Evolutionary conservation across 192 early-diverging fungal genomes (phyloP).

Genomic region (Coemansia sp.): DNA sequence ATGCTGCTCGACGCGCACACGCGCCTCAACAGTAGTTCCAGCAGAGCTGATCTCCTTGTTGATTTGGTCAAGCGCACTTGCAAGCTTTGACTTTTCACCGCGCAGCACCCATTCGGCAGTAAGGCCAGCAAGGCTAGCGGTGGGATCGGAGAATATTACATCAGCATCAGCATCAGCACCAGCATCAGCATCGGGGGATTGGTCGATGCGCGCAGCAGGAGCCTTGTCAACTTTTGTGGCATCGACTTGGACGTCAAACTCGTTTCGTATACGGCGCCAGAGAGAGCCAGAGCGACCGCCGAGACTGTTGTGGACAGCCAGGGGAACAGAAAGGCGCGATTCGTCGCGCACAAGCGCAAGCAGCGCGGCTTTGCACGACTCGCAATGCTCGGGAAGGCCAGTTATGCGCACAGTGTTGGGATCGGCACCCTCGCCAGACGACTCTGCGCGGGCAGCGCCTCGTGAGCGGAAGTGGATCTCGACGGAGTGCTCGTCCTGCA

Average conservation of each 20-base stretch:
- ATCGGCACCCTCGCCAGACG: neutral
- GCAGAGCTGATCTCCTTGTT: conserved; percentile 15
- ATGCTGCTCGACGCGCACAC: conserved; percentile 50
- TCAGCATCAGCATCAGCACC: conserved; percentile 6
- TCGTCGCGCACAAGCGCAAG: conserved; percentile 58
- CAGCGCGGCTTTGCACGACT: conserved; percentile 50
- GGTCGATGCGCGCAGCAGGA: conserved; percentile 52
- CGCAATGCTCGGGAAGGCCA: conserved; percentile 59
- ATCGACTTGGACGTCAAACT: conserved; percentile 63
- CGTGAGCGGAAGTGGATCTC: conserved; percentile 60
- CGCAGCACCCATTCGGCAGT: conserved; percentile 56
- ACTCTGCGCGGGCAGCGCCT: neutral
- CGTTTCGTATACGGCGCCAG: conserved; percentile 61
- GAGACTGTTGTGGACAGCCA: conserved; percentile 60
- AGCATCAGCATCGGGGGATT: conserved; percentile 7
- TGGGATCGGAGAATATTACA: conserved; percentile 29
- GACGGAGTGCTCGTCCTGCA: conserved; percentile 67
- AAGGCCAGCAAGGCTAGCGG: conserved; percentile 13
- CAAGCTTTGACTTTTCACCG: conserved; percentile 56
- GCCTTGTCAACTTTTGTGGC: conserved; percentile 44
- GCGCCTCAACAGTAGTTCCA: conserved; percentile 25
- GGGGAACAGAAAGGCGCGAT: conserved; percentile 49
- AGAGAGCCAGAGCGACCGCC: conserved; percentile 55
- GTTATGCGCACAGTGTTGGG: conserved; percentile 55
- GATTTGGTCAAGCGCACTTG: conserved; percentile 35